Conservation (phyloP, 192 early-diverging fungal genomes). For the Linnemannia schmuckeri region DNA sequence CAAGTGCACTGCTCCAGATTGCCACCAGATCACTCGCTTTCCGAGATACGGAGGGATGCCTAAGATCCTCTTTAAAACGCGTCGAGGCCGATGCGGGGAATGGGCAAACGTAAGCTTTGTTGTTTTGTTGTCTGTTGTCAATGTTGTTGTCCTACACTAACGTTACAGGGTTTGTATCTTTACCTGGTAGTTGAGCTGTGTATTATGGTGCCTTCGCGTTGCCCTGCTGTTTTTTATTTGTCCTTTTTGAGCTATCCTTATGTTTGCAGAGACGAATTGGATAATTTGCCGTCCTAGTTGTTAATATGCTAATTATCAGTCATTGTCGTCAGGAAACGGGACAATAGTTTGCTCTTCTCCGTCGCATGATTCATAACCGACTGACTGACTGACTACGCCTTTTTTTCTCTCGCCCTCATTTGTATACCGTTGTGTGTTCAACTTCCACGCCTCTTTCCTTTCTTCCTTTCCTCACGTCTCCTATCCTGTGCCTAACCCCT, state of each 20-base stretch:
- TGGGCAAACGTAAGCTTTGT: conserved; percentile 65
- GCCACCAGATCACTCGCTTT: conserved; percentile 58
- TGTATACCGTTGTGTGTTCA: not conserved
- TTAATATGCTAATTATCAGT: not conserved
- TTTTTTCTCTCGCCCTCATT: not conserved
- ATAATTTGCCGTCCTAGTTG: not conserved
- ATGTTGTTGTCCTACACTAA: too few relatives aligned
- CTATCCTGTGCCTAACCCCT: not conserved
- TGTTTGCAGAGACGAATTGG: not conserved
- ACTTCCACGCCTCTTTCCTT: not conserved
- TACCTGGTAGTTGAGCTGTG: too few relatives aligned
- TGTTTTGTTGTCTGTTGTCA: not conserved
- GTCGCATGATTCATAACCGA: not conserved
- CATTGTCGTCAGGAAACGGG: not conserved
- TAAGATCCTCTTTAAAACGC: conserved; percentile 58
- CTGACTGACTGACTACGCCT: not conserved
- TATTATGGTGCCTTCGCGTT: not conserved
- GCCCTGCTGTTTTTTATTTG: not conserved
- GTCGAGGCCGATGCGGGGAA: conserved; percentile 67
- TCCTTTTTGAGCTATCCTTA: not conserved
- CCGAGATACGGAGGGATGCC: conserved; percentile 64
- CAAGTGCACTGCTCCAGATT: conserved; percentile 44
- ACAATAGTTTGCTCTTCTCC: not conserved
- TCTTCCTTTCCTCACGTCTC: not conserved
- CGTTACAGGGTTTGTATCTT: too few relatives aligned